Conservation (phyloP, 768 basidiomycete genomes). For the Crepidotus variabilis region DNA sequence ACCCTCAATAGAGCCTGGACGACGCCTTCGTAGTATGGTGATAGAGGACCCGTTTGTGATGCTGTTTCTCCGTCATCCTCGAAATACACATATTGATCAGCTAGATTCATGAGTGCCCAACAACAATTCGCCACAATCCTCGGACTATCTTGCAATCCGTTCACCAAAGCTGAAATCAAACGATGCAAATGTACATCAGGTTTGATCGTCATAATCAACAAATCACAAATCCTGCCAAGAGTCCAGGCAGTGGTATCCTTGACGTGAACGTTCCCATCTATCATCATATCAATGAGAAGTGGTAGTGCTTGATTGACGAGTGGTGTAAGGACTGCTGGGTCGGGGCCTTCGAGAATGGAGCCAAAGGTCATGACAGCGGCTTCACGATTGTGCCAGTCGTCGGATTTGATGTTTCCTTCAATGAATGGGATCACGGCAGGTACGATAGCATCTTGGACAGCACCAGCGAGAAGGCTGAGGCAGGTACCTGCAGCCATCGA, state of each 20-base stretch:
- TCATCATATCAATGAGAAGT: constrained; percentile 94
- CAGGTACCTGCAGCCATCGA: constrained; percentile 97
- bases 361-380: constrained; percentile 99
- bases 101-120: constrained; percentile 94
- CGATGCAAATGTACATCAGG: constrained; percentile 84
- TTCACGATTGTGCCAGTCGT: constrained; percentile 94
- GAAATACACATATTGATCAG: constrained; percentile 73
- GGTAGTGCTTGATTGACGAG: constrained; percentile 93
- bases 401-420: constrained; percentile 88
- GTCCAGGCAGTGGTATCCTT: constrained; percentile 99
- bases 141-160: constrained; percentile 74
- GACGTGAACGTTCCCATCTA: constrained; percentile 77
- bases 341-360: constrained; percentile 95
- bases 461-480: constrained; percentile 81
- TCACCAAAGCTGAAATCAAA: constrained; percentile 79
- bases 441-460: constrained; percentile 89
- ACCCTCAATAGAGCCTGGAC: constrained; percentile 79
- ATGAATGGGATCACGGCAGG: constrained; percentile 96
- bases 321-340: constrained; percentile 80
- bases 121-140: constrained; percentile 92
- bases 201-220: constrained; percentile 82
- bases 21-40: constrained; percentile 86
- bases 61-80: constrained; percentile 58
- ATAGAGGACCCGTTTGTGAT: constrained; percentile 58
- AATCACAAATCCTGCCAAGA: constrained; percentile 89